Base-by-base conservation (phyloP, 139 green algal species). In the Limnomonas spitsbergensis region DNA sequence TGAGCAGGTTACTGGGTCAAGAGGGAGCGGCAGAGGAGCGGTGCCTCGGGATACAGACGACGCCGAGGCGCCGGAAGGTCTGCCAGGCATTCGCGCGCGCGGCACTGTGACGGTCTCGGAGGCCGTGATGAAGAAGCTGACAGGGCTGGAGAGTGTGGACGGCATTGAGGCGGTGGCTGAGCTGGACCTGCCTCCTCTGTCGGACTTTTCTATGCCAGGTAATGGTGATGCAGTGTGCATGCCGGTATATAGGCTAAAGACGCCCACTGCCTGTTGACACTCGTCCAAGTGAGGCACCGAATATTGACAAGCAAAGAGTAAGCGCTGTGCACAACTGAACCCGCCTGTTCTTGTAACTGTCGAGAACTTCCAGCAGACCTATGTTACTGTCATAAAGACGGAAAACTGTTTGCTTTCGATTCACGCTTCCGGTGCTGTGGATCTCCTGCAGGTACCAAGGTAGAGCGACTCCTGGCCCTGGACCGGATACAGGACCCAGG, bases 401-500 rank as follows among this genome's bases (percentile, higher is more conserved):
- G n/a, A n/a, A n/a, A n/a, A n/a, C n/a, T n/a, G n/a, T n/a, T n/a
- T n/a, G n/a, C n/a, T n/a, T n/a, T n/a, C n/a, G n/a, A n/a, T n/a
- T n/a, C n/a, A n/a, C n/a, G n/a, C n/a, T n/a, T n/a, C n/a, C n/a
- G n/a, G n/a, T n/a, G n/a, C n/a, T n/a, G n/a, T n/a, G n/a, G n/a
- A n/a, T n/a, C n/a, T n/a, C n/a, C n/a, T n/a, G n/a, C n/a, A n/a
- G n/a, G n/a, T n/a, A n/a, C 29, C 2, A 54, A 67, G 6, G 53
- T 39, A 14, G 37, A 31, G 38, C 87, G 89, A 4, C 80, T 95
- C 39, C 78, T 96, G 52, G 90, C 82, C 9, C 85, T 97, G 31
- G 92, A 96, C 27, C 39, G 86, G 3, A 80, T 94, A 26, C 92
- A 90, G 78, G 88, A 92, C 77, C 88, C 88, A 29, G 88, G 88